Evolutionary conservation across 257 asterid species (phyloP), one percentile per base, ranked within the genome.

Genomic region (Apocynum venetum): DNA sequence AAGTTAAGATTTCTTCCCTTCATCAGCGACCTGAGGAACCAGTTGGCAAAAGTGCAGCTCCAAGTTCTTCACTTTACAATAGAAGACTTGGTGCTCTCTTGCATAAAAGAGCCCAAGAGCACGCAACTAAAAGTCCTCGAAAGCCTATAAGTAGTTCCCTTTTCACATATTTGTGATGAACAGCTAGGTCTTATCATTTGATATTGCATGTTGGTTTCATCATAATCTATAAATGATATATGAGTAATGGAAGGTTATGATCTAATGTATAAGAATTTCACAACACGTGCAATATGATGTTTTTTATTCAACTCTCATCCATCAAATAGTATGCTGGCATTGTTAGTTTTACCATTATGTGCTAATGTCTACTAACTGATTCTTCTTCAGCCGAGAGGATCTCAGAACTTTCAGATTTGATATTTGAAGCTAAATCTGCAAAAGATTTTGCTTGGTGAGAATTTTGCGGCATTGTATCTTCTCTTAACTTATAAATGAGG

Each of bases 381-480:
- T 86, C 83, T 76, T 82, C 89, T 69, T 88, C 91, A 43, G 88
- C 80, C 48, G 92, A 89, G 87, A 95, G 92, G 77, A 93, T 88
- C 72, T 84, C 72, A 5, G 91, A 85, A 84, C 97, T 93, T 55
- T 80, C 87, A 59, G 88, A 81, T 73, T 87, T 96, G 91, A 74
- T 80, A 59, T 96, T 88, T 75, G 99, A 96, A 89, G 99, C 97
- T 85, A 85, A 80, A 85, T 96, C 98, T 56, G 88, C 93, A 4
- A 93, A 88, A 84, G 99, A 96, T 90, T 71, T 73, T 73, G 98
- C 97, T 84, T 96, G 98, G 99, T 96, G 82, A 91, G 92, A 73
- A 70, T 68, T 78, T n/a, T 60, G 44, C 20, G 48, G 47, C 9
- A 71, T 71, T 64, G 56, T 81, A 15, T 11, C 46, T 43, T 81